Conservation (phyloP, 345 rosid genomes). For the Rhodamnia rubescens region DNA sequence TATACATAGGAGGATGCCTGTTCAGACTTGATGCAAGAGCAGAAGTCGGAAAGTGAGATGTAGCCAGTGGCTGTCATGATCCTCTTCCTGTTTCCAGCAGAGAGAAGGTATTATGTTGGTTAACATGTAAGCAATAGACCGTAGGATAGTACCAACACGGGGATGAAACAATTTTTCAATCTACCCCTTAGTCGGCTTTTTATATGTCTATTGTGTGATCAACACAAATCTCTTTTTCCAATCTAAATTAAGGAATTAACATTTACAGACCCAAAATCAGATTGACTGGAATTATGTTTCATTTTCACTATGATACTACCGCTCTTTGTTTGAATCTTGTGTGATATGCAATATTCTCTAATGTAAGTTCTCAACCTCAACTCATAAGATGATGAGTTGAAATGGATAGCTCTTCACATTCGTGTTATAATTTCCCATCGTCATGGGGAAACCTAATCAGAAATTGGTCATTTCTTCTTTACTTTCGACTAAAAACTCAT, state of each 20-base stretch:
- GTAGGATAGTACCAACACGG: background rate
- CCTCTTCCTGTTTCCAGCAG: background rate
- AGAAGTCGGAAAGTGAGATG: background rate
- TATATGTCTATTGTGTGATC: background rate
- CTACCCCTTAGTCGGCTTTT: background rate
- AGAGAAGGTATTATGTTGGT: background rate
- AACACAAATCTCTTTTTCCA: background rate
- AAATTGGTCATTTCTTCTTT: background rate
- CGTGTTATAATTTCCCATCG: background rate
- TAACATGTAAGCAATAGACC: background rate
- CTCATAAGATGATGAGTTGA: background rate
- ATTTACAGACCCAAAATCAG: background rate
- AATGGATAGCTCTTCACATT: background rate
- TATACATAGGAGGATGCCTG: background rate
- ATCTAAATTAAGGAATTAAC: background rate
- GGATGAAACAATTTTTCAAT: background rate
- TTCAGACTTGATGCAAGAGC: background rate
- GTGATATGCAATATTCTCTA: background rate
- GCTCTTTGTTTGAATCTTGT: background rate
- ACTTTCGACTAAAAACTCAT: background rate
- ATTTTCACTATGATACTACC: background rate
- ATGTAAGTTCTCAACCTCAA: background rate
- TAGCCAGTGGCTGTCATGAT: background rate
- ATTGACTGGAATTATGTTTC: background rate
- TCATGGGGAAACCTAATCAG: background rate